Conservation (phyloP, 1,284 basidiomycete species). For the Papiliotrema fonsecae region DNA sequence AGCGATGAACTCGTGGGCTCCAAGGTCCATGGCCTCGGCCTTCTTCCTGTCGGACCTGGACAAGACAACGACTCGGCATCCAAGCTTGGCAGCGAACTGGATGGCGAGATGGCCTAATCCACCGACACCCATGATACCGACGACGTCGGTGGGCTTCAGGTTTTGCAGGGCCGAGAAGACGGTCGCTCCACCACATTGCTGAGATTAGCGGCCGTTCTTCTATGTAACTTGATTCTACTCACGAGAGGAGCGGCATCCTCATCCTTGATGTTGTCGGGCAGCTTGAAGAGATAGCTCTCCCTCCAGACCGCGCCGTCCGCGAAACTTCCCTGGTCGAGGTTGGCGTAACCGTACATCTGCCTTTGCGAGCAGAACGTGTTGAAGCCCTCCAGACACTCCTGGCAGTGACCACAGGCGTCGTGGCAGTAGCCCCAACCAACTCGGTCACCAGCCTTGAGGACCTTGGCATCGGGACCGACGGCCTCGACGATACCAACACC, state of each 20-base stretch:
- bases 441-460: slow-evolving; percentile 13
- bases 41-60: slow-evolving; percentile 38
- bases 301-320: slow-evolving; percentile 9
- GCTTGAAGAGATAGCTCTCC: slow-evolving; percentile 11
- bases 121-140: slow-evolving; percentile 46
- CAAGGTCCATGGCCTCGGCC: slow-evolving; percentile 43
- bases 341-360: slow-evolving; percentile 7
- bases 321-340: slow-evolving; percentile 15
- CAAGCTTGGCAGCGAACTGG: slow-evolving; percentile 42
- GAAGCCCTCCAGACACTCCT: slow-evolving; percentile 8
- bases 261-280: slow-evolving; percentile 6
- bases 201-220: too few relatives aligned
- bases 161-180: slow-evolving; percentile 7
- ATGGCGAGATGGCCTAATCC: slow-evolving; percentile 47
- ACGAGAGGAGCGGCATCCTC: slow-evolving; percentile 5
- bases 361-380: slow-evolving; percentile 13
- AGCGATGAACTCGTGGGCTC: slow-evolving; percentile 45
- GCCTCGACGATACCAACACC: slow-evolving; percentile 11
- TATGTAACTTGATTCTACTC: background rate
- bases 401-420: slow-evolving; percentile 13
- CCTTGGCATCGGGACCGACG: slow-evolving; percentile 8
- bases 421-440: slow-evolving; percentile 16
- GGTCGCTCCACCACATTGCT: slow-evolving; percentile 7
- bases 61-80: slow-evolving; percentile 44
- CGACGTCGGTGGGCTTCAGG: slow-evolving; percentile 27